Base-by-base conservation (phyloP, 768 basidiomycete species). In the Podaxis sp. region DNA sequence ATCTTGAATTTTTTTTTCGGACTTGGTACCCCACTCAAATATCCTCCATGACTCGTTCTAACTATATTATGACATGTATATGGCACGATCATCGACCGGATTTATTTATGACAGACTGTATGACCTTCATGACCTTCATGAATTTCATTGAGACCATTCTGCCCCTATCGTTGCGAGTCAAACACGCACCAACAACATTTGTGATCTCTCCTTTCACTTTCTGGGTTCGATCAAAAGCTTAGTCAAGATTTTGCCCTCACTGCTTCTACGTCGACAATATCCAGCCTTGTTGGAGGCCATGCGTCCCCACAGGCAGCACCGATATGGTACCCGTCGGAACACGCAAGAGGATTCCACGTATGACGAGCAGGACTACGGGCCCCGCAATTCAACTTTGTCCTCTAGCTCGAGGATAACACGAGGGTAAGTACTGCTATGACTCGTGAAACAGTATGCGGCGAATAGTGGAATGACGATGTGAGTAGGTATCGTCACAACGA, bases 251-350 rank as follows among this genome's bases (percentile, higher is more conserved):
- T 26, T 46, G 33, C 24, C 61, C 36, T 33, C 22, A 24, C 19
- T 22, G n/a, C 42, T 40, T 39, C 55, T 48, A 8, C 55, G 54
- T 22, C 44, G 61, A 26, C 36, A 39, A 8, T 19, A 24, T 33
- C 30, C 33, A 22, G 38, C 46, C 48, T 57, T 46, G 17, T 57
- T 52, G 61, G 46, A 30, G 54, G 61, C 26, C 17, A 63, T 63
- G 61, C 61, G 46, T n/a, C 61, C 61, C 30, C 48, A 52, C 33
- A 48, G 46, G n/a, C 46, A n/a, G 11, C 19, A 42, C 11, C 46
- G 39, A 4, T n/a, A 26, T 39, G 15, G 36, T 17, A 17, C 30
- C 8, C 36, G 26, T 51, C 44, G 48, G 24, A 22, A 26, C 8
- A 26, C 30, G 7, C 30, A 38, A 12, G 13, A 30, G n/a, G 59